phyloP scores from a whole-genome alignment of 305 asterid species.

The Salvia sclarea region DNA sequence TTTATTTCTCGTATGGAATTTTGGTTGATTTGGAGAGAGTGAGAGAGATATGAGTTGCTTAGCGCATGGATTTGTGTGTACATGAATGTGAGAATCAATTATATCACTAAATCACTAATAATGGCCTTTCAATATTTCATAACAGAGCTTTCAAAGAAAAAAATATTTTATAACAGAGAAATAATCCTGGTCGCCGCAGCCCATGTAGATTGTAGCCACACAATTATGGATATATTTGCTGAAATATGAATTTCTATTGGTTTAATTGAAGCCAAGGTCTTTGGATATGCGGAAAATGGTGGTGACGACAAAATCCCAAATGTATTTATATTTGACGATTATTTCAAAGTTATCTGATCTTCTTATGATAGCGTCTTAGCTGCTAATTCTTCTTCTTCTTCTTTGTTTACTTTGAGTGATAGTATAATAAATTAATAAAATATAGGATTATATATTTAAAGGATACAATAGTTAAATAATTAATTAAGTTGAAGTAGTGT shows the following conservation, averaged over 20 bases:
- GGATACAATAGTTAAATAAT: no score
- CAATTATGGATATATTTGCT: not conserved
- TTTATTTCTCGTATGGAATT: not conserved
- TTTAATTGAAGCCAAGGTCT: constrained; percentile 14
- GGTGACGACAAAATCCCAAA: not conserved
- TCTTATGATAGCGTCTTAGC: constrained; percentile 23
- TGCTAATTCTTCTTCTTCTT: not conserved
- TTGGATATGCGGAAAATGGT: constrained; percentile 39
- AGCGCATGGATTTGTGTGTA: not conserved
- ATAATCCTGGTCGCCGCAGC: not conserved
- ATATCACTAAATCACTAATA: not conserved
- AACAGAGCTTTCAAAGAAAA: no score
- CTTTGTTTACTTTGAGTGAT: no score
- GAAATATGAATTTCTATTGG: not conserved
- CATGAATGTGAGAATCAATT: not conserved
- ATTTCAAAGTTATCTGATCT: constrained; percentile 29
- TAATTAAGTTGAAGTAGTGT: no score
- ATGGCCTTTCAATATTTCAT: not conserved
- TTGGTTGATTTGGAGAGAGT: not conserved
- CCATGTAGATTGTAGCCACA: not conserved
- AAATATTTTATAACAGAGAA: not conserved
- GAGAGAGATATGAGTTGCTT: not conserved
- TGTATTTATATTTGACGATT: constrained; percentile 25
- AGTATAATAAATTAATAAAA: no score
- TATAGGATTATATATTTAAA: no score